These are phyloP conservation scores for Echinosophora koreensis DNA, from an alignment of 306 rosid genomes.

Conservation along the genomic window DNA sequence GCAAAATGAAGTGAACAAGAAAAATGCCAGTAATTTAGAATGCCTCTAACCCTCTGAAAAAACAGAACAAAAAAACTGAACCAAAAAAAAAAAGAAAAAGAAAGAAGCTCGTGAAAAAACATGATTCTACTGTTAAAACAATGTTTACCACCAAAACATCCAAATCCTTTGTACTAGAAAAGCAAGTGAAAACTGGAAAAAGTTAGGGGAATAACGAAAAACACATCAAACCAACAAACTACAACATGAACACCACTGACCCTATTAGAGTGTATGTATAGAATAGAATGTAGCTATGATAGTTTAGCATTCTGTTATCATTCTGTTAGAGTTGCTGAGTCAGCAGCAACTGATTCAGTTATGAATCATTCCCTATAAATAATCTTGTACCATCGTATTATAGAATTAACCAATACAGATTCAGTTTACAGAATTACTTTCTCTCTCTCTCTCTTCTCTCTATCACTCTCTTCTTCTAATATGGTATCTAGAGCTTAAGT, in stretches of 20 bases:
- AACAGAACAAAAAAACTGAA: slow-evolving; percentile 18
- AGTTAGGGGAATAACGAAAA: neutral
- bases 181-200: slow-evolving; percentile 5
- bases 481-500: too few relatives aligned
- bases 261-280: too few relatives aligned
- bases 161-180: slow-evolving; percentile 20
- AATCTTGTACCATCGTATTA: too few relatives aligned
- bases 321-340: too few relatives aligned
- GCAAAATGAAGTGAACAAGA: slow-evolving; percentile 50
- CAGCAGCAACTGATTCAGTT: too few relatives aligned
- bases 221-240: neutral
- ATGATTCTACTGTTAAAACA: slow-evolving; percentile 19
- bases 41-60: slow-evolving; percentile 5
- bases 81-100: slow-evolving; percentile 16
- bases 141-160: neutral
- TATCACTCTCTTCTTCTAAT: too few relatives aligned
- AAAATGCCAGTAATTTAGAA: slow-evolving; percentile 35
- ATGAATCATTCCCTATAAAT: too few relatives aligned
- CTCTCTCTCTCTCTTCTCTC: too few relatives aligned
- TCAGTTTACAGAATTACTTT: too few relatives aligned
- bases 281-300: too few relatives aligned
- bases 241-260: slow-evolving; percentile 21
- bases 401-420: too few relatives aligned
- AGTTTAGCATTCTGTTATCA: too few relatives aligned
- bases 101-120: neutral